Base-by-base conservation (phyloP, 768 basidiomycete genomes). In the Fibroporia radiculosa region DNA sequence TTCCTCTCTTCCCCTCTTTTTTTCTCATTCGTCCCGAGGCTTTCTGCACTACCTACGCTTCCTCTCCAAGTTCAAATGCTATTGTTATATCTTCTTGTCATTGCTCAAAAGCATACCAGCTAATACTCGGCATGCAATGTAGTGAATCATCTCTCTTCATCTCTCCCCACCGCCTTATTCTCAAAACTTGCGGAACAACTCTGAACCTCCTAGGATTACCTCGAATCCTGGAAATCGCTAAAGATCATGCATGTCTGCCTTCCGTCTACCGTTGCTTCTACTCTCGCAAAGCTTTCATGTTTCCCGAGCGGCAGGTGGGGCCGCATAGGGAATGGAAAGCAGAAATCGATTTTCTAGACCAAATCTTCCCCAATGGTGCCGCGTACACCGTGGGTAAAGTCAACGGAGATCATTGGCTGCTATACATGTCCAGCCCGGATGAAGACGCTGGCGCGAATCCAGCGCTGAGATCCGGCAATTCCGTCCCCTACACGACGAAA, bases 111-210 rank as follows among this genome's bases (percentile, higher is more conserved):
- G 34, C 34, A 7, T 8, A n/a, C 7, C 20, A 8, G 16, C 34
- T 18, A 35, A 35, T 8, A 8, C 13, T 18, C 20, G 14, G 16
- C 20, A 7, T n/a, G 14, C 34, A 13, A 31, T 20, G 8, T 33
- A 98, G 96, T 70, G 96, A 98, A 75, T 98, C 95, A 0, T 97
- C 93, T 28, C 73, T 99, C 44, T 95, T 99, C 58, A 82, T 99
- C 43, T 90, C 85, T 29, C 80, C 95, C 2, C 93, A 99, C 66
- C 84, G 92, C 45, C 75, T 99, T 48, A 98, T 99, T 56, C 80
- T 99, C 60, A 99, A 99, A 68, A 99, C 96, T 11, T 99, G 96
- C 64, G 96, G 96, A 20, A 99, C 96, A 3, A 99, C 96, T 4
- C 82, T 98, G 49, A 97, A 98, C 67, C 84, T 99, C 39, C 75